A percentile compares a stretch with the other conserved stretches of the same genome.
Conservation (phyloP, 2,329 filamentous ascomycete genomes). For the Blumeriella jaapii region DNA sequence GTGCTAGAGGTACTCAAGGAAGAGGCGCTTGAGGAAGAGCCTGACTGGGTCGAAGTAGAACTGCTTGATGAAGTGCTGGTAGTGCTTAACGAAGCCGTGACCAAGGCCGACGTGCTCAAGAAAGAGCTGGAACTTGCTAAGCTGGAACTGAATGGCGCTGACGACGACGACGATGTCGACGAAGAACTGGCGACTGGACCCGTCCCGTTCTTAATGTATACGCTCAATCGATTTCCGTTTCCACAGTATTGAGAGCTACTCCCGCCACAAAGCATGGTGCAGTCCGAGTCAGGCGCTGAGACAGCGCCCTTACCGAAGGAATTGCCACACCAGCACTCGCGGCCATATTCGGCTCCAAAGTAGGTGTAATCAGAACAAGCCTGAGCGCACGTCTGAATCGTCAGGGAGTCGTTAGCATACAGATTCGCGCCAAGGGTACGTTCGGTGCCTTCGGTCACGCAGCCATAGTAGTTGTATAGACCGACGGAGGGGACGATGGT, state of each 20-base stretch:
- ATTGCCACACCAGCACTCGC: slow-evolving; percentile 19
- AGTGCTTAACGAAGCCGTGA: no score
- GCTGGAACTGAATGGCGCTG: no score
- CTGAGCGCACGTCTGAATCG: slow-evolving; percentile 22
- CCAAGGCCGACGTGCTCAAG: no score
- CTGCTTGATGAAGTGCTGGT: no score
- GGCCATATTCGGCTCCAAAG: slow-evolving; percentile 13
- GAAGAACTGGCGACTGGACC: not conserved
- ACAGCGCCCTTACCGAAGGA: slow-evolving; percentile 10
- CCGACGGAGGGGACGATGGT: slow-evolving; percentile 13
- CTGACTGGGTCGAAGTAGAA: no score
- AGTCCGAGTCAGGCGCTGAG: slow-evolving; percentile 9
- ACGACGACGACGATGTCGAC: no score
- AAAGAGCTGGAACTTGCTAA: no score
- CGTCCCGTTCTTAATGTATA: slow-evolving; percentile 13
- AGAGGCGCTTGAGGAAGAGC: no score
- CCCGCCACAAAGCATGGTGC: slow-evolving; percentile 17
- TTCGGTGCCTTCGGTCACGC: slow-evolving; percentile 22
- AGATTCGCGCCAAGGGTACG: slow-evolving; percentile 18
- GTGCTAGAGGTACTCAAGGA: no score
- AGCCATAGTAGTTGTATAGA: slow-evolving; percentile 22
- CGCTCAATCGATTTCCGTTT: slow-evolving; percentile 20
- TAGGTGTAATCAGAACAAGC: slow-evolving; percentile 14
- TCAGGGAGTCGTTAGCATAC: slow-evolving; percentile 20
- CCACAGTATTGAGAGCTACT: slow-evolving; percentile 26